phyloP scores from a whole-genome alignment of 1,284 basidiomycete species.

The Cutaneotrichosporon arboriforme region DNA sequence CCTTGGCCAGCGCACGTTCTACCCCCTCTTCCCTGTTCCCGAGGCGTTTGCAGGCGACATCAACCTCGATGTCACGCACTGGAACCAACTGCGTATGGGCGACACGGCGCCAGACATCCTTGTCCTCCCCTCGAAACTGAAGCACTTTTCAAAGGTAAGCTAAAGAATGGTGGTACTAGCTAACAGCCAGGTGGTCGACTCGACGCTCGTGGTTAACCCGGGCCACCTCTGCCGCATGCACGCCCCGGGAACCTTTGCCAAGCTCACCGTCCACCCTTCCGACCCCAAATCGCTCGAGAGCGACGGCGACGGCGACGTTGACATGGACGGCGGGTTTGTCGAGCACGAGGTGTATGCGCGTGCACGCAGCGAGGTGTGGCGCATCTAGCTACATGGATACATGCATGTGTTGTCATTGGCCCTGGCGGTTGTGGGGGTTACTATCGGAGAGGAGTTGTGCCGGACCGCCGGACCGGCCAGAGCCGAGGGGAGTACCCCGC shows the following conservation, averaged over 20 bases:
- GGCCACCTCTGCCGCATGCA: constrained; percentile 37
- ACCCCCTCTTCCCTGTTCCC: constrained; percentile 88
- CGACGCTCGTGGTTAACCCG: constrained; percentile 47
- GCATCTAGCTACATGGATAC: constrained; percentile 7
- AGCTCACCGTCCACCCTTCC: constrained; percentile 43
- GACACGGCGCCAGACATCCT: constrained; percentile 67
- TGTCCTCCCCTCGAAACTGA: constrained; percentile 74
- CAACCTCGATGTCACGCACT: constrained; percentile 78
- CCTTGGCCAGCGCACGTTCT: constrained; percentile 85
- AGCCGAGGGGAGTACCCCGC: too few species aligned
- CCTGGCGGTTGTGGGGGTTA: background rate
- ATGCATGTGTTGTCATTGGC: background rate
- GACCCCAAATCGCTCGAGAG: constrained; percentile 20
- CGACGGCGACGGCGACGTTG: constrained; percentile 17
- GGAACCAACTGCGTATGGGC: constrained; percentile 46
- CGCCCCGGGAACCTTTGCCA: constrained; percentile 46
- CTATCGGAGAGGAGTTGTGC: too few species aligned
- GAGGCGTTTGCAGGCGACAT: constrained; percentile 66
- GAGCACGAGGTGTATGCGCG: constrained; percentile 44
- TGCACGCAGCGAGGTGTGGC: constrained; percentile 46
- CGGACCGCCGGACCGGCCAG: too few species aligned
- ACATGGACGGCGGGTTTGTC: constrained; percentile 19
- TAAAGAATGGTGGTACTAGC: background rate
- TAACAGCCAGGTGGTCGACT: constrained; percentile 44
- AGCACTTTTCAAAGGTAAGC: constrained; percentile 75